Conservation (phyloP, 2,329 filamentous ascomycete genomes). For the Claviceps purpurea region DNA sequence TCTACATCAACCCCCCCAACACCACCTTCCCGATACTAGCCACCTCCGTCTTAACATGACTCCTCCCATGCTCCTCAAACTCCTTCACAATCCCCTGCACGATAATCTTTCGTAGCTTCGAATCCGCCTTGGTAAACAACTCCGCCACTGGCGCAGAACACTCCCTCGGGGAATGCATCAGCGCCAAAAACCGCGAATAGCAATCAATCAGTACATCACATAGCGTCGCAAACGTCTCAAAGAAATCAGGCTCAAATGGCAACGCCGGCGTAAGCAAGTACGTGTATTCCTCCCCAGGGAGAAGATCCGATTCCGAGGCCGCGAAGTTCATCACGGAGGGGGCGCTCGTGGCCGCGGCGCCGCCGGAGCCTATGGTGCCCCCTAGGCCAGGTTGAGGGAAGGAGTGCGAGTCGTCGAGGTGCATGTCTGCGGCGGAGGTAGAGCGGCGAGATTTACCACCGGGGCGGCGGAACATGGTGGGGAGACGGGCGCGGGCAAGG, state of each 20-base stretch:
- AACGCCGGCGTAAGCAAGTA: slow-evolving; percentile 82
- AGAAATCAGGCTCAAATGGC: slow-evolving; percentile 94
- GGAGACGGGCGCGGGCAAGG: slow-evolving; percentile 64
- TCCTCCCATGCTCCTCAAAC: slow-evolving; percentile 77
- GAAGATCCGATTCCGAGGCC: slow-evolving; percentile 49
- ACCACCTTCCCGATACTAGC: slow-evolving; percentile 80
- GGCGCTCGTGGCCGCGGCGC: slow-evolving; percentile 17
- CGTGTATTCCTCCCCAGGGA: slow-evolving; percentile 76
- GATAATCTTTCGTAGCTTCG: slow-evolving; percentile 75
- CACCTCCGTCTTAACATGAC: slow-evolving; percentile 66
- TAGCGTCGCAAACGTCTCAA: slow-evolving; percentile 87
- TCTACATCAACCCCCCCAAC: slow-evolving; percentile 68
- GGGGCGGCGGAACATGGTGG: slow-evolving; percentile 67
- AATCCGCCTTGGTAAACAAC: slow-evolving; percentile 80
- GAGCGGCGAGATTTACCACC: slow-evolving; percentile 43
- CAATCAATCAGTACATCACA: slow-evolving; percentile 92
- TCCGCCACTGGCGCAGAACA: slow-evolving; percentile 63
- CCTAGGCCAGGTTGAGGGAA: slow-evolving; percentile 9
- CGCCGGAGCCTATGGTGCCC: slow-evolving; percentile 5
- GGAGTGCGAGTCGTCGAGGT: slow-evolving; percentile 19
- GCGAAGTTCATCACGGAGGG: slow-evolving; percentile 41
- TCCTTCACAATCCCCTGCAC: slow-evolving; percentile 78
- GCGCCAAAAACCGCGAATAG: slow-evolving; percentile 63
- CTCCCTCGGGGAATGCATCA: slow-evolving; percentile 63
- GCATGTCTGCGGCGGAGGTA: slow-evolving; percentile 32